Evolutionary conservation across 1,284 basidiomycete genomes (phyloP).

Genomic region (Rhodotorula sp.): DNA sequence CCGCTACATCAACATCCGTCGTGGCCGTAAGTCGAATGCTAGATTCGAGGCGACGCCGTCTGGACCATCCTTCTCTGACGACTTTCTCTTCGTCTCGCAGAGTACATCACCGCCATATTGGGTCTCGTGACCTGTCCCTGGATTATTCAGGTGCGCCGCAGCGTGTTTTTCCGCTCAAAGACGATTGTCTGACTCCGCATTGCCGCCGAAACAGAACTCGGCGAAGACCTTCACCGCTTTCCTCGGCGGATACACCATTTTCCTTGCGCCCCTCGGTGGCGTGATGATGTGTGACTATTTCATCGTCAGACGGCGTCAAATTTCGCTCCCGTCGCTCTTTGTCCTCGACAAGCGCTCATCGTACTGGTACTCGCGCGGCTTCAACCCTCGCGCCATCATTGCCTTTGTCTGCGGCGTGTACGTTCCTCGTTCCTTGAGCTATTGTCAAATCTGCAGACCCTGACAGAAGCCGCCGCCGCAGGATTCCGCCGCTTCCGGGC

Average conservation of each 20-base stretch:
- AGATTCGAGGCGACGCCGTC: conserved; percentile 51
- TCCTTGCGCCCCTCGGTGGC: neutral
- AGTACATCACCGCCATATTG: conserved; percentile 48
- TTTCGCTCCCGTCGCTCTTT: conserved; percentile 18
- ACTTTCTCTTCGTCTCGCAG: neutral
- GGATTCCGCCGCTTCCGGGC: conserved; percentile 14
- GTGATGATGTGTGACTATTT: conserved; percentile 41
- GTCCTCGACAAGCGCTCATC: neutral
- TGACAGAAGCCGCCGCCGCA: neutral
- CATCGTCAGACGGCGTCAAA: conserved; percentile 12
- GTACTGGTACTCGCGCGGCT: conserved; percentile 17
- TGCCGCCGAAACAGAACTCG: conserved; percentile 56
- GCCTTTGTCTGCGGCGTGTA: conserved; percentile 13
- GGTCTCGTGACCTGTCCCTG: conserved; percentile 58
- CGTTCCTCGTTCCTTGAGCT: neutral
- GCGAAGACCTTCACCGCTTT: conserved; percentile 24
- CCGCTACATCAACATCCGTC: conserved; percentile 15
- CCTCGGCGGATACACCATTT: conserved; percentile 8
- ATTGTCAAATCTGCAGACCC: neutral
- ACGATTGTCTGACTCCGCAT: no score
- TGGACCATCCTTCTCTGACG: conserved; percentile 48
- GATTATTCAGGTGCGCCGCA: neutral
- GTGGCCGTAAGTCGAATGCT: conserved; percentile 57
- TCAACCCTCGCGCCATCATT: conserved; percentile 64
- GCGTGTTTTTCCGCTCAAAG: no score